These are phyloP conservation scores for Tulasnella sp. DNA, from an alignment of 768 basidiomycete species.

Conservation along the genomic window DNA sequence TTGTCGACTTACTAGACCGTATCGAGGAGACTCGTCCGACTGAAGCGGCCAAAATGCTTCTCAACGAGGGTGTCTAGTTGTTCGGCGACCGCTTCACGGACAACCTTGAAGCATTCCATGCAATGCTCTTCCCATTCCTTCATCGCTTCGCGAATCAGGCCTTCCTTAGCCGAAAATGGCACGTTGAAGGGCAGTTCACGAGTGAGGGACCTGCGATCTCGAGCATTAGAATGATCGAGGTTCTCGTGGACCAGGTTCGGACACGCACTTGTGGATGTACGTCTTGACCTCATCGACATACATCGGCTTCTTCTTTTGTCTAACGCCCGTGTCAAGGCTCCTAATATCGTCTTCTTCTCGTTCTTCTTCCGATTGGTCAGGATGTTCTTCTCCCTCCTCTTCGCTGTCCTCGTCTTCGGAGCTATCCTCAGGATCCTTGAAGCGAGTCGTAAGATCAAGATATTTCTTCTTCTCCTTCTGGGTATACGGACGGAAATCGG, in stretches of 20 bases:
- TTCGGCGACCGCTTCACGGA: conserved; percentile 27
- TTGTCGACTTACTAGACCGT: conserved; percentile 13
- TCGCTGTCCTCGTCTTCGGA: neutral
- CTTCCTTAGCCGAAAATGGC: conserved; percentile 29
- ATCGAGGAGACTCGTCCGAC: conserved; percentile 2
- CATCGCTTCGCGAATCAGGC: conserved; percentile 28
- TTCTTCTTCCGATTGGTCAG: neutral
- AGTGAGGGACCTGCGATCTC: conserved; percentile 27
- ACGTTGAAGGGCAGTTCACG: conserved; percentile 32
- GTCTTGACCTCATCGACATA: conserved; percentile 27
- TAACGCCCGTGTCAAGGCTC: neutral
- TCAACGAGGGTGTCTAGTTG: conserved; percentile 25
- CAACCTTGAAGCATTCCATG: conserved; percentile 26
- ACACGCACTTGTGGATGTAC: conserved; percentile 27
- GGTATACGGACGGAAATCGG: conserved; percentile 8
- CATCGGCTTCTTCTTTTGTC: conserved; percentile 13
- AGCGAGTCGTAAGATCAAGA: neutral
- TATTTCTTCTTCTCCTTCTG: conserved; percentile 12
- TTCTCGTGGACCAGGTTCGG: neutral
- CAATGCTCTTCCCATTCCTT: conserved; percentile 31
- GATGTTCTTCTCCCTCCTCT: neutral
- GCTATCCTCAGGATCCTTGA: conserved; percentile 10
- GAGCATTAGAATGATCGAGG: neutral
- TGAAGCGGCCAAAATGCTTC: conserved; percentile 33
- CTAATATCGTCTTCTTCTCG: neutral